Evolutionary conservation across 306 rosid genomes (phyloP), one percentile per base, ranked within the genome.

Genomic region (Geum urbanum): DNA sequence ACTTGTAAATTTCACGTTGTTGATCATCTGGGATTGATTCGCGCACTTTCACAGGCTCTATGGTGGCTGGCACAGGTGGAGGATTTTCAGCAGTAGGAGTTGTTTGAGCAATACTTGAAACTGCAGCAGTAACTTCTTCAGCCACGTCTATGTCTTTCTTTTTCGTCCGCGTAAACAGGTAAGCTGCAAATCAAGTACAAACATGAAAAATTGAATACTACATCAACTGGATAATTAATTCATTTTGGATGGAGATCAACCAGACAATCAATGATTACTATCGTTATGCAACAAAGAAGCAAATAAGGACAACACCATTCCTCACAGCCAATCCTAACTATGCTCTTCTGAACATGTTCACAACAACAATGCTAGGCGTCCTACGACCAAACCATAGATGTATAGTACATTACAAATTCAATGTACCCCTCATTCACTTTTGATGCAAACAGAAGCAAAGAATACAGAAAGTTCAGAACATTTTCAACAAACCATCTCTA

Each of bases 1-100:
- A 89, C 85, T 91, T 91, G 81, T 89, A 87, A 66, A 82, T 85
- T 53, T 89, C 86, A 0, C 84, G 91, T 67, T 91, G 97, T 79
- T 85, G 96, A 79, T 66, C 67, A 82, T 81, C 92, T 2, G 92
- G 84, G 78, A 95, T 86, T 45, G 90, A 92, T 76, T 88, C 89
- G 9, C 56, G 79, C 79, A 74, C 62, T 79, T 79, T 75, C 63
- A 72, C 82, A 27, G 86, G 86, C 79, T 71, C 85, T 65, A 75
- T 54, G 44, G 79, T 14, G 63, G 83, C 66, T 39, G 82, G 74
- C 41, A 67, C 19, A 37, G 84, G 48, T 32, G 75, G 69, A 41
- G 86, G 32, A n/a, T 76, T 72, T 79, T 77, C 85, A 0, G 71
- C 72, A 64, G 63, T 52, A 39, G 77, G 81, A 74, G 82, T 72